A percentile compares a stretch with the other conserved stretches of the same genome.
These are phyloP conservation scores for Adenanthera pavonina DNA, from an alignment of 306 rosid species.

Conservation along the genomic window DNA sequence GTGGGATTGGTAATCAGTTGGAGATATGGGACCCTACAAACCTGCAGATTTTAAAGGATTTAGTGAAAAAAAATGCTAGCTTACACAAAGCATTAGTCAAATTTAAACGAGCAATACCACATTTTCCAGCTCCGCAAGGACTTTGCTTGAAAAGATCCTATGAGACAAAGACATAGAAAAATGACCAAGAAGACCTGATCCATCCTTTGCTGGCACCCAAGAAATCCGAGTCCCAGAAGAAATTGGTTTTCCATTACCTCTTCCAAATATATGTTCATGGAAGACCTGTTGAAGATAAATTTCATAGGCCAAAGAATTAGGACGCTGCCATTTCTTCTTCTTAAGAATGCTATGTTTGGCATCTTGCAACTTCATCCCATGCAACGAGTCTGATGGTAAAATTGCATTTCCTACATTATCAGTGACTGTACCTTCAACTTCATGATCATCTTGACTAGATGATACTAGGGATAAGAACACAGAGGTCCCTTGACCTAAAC, in stretches of 20 bases:
- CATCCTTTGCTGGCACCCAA: conserved; percentile 66
- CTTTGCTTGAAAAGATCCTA: conserved; percentile 82
- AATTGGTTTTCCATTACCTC: conserved; percentile 57
- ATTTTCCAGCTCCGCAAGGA: conserved; percentile 85
- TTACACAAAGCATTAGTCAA: conserved; percentile 32
- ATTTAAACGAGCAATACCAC: conserved; percentile 57
- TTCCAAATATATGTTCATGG: conserved; percentile 76
- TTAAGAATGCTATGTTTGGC: conserved; percentile 51
- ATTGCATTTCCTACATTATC: conserved; percentile 59
- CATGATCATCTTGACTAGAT: conserved; percentile 58
- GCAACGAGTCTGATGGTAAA: conserved; percentile 78
- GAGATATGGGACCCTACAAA: conserved; percentile 75
- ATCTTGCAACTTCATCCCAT: conserved; percentile 60
- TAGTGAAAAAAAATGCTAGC: conserved; percentile 34
- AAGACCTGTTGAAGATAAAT: conserved; percentile 89
- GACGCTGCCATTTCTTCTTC: conserved; percentile 53
- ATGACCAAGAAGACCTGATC: conserved; percentile 81
- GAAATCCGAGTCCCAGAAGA: conserved; percentile 52
- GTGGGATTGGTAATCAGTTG: conserved; percentile 81
- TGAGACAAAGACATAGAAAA: conserved; percentile 83
- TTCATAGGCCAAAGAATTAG: conserved; percentile 68
- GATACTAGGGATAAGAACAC: conserved; percentile 78
- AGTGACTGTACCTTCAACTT: conserved; percentile 48
- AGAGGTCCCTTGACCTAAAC: conserved; percentile 74
- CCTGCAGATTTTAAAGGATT: conserved; percentile 53